Evolutionary conservation across 805 yeast species (phyloP).

Genomic region (Candida incommunis): DNA sequence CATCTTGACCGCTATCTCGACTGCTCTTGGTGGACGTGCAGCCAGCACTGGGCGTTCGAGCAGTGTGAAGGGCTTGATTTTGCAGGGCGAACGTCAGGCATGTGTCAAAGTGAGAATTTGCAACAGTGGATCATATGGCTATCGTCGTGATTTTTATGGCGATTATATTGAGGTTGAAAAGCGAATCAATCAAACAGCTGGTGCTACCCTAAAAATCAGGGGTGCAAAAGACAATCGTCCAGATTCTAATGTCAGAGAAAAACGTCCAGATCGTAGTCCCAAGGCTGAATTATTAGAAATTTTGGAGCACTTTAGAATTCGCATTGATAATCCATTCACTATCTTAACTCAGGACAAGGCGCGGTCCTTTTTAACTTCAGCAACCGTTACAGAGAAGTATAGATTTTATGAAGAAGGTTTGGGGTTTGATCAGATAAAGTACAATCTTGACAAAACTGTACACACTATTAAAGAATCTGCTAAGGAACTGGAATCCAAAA

Average conservation of each 20-base stretch:
- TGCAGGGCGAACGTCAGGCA: constrained; percentile 62
- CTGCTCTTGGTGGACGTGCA: constrained; percentile 83
- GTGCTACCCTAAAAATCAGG: constrained; percentile 40
- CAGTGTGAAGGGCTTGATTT: constrained; percentile 52
- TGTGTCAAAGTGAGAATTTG: constrained; percentile 37
- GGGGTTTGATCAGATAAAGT: not conserved
- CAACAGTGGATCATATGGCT: constrained; percentile 56
- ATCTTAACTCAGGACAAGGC: constrained; percentile 91
- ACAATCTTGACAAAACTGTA: not conserved
- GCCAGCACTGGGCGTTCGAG: constrained; percentile 75
- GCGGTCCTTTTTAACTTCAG: constrained; percentile 68
- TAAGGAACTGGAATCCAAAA: not conserved
- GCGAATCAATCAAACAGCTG: constrained; percentile 34
- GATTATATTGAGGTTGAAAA: constrained; percentile 56
- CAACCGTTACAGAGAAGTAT: constrained; percentile 60
- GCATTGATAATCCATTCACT: constrained; percentile 82
- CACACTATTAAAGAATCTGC: not conserved
- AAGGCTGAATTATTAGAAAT: constrained; percentile 56
- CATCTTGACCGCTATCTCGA: constrained; percentile 70
- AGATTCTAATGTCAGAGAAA: constrained; percentile 41
- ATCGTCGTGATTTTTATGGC: constrained; percentile 53
- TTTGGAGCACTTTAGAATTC: constrained; percentile 55
- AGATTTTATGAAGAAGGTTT: constrained; percentile 33
- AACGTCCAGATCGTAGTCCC: constrained; percentile 43
- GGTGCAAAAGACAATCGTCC: constrained; percentile 37